Evolutionary conservation across 1,139 yeast genomes (phyloP), one percentile per base, ranked within the genome.

Genomic region (Arxiozyma slooffiae): DNA sequence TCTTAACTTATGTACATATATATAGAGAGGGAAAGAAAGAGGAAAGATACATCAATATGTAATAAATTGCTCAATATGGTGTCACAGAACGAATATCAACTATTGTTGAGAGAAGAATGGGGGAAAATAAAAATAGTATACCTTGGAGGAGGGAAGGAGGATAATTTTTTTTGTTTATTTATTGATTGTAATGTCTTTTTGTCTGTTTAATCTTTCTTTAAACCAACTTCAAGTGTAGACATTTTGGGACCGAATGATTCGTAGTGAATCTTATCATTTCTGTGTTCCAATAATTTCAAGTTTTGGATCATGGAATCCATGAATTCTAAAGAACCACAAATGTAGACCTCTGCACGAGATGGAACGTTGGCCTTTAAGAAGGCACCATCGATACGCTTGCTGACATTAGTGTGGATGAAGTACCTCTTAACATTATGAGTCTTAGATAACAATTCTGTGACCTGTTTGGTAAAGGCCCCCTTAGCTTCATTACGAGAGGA

Each of bases 231-330:
- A 20, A 61, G 53, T 18, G 64, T 63, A 20, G 61, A 49, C 67
- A 64, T 64, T 54, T 64, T 64, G 50, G 67, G 67, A 46, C 67
- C 67, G 45, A 63, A 63, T 45, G 65, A 65, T 51, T 63, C 67
- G 52, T 63, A 63, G 48, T 63, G 67, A 36, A 63, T 53, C 50
- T 50, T 46, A 42, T 61, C 62, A 21, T 55, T 56, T 23, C 54
- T 50, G 45, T 59, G 62, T 36, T 57, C 57, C 20, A 62, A 45
- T 2, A 50, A 48, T 21, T 51, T 52, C 38, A 62, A 55, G 40
- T 56, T 54, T 7, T 48, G 54, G 26, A 63, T 54, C 61, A 64
- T 59, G 22, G 57, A 49, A 47, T 59, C 52, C 66, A 61, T 62
- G 53, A 64, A 64, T 14, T 53, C 57, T 23, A 61, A 30, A 23